A percentile compares a stretch with the other conserved stretches of the same genome.
phyloP scores from a whole-genome alignment of 2,329 filamentous ascomycete species.

The Alternaria hordeiaustralica region DNA sequence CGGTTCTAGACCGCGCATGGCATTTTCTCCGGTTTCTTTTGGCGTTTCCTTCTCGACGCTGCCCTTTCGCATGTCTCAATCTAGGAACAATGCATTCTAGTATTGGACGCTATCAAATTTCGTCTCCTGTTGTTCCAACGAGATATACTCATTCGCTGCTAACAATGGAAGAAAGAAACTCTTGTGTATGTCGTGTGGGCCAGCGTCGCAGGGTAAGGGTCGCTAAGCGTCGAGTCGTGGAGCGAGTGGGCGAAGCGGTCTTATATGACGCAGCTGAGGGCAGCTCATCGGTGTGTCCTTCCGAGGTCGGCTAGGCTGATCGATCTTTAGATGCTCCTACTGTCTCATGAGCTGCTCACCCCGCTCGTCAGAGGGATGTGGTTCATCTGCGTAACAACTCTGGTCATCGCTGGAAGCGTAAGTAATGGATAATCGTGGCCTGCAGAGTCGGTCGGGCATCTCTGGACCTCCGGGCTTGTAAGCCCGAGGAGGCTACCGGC shows the following conservation, averaged over 20 bases:
- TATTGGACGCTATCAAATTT: background rate
- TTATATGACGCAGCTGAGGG: background rate
- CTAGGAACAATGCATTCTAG: background rate
- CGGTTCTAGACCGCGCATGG: constrained; percentile 9
- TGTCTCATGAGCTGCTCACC: background rate
- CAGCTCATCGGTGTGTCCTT: background rate
- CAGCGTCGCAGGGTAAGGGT: background rate
- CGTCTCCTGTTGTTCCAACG: background rate
- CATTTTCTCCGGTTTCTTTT: background rate
- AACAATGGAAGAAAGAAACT: background rate
- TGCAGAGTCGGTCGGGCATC: background rate
- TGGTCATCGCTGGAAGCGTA: background rate
- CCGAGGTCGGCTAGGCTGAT: background rate
- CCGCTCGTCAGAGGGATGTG: background rate
- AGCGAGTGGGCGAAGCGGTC: background rate
- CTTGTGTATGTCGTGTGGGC: background rate
- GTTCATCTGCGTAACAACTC: background rate
- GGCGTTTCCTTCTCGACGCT: background rate
- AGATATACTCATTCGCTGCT: constrained; percentile 1
- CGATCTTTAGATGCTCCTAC: background rate
- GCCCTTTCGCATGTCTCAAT: background rate
- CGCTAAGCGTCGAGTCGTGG: background rate
- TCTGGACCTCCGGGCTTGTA: background rate
- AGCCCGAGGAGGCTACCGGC: background rate
- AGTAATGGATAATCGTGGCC: background rate